These are phyloP conservation scores for Arthrobotrys entomopaga DNA, from an alignment of 2,329 filamentous ascomycete species.

Conservation along the genomic window DNA sequence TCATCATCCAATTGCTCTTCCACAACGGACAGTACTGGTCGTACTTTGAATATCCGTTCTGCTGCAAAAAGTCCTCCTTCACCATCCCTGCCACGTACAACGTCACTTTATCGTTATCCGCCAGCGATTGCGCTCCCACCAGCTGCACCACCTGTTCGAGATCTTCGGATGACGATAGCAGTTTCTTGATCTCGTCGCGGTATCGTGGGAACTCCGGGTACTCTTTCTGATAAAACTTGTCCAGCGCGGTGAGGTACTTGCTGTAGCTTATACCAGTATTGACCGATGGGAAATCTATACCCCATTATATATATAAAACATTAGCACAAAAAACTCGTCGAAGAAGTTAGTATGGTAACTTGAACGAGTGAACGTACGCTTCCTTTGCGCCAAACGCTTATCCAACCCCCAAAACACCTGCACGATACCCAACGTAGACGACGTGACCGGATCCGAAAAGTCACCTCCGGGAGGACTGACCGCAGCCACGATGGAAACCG, in stretches of 20 bases:
- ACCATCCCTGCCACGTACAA: constrained; percentile 88
- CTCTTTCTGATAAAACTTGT: constrained; percentile 94
- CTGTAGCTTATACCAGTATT: constrained; percentile 95
- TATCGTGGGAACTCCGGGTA: constrained; percentile 93
- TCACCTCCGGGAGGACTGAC: constrained; percentile 98
- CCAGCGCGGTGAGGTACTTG: constrained; percentile 90
- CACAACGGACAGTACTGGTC: constrained; percentile 99
- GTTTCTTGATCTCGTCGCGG: constrained; percentile 90
- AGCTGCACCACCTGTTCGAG: constrained; percentile 98
- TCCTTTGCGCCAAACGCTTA: constrained; percentile 55
- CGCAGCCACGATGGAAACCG: constrained; percentile 96
- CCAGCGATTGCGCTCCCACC: constrained; percentile 95
- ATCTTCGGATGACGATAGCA: constrained; percentile 94
- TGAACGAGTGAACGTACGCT: constrained; percentile 32
- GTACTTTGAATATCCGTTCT: constrained; percentile 99
- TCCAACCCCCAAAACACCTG: constrained; percentile 93
- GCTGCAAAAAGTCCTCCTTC: constrained; percentile 99
- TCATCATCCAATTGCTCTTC: constrained; percentile 99
- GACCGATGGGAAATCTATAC: constrained; percentile 89
- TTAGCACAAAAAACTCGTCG: not conserved
- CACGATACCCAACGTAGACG: constrained; percentile 91
- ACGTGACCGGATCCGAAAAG: constrained; percentile 98
- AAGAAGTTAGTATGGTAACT: not conserved
- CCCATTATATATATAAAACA: not conserved
- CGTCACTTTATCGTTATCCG: constrained; percentile 97